phyloP scores from a whole-genome alignment of 805 yeast species.

The Kazachstania bromeliacearum region DNA sequence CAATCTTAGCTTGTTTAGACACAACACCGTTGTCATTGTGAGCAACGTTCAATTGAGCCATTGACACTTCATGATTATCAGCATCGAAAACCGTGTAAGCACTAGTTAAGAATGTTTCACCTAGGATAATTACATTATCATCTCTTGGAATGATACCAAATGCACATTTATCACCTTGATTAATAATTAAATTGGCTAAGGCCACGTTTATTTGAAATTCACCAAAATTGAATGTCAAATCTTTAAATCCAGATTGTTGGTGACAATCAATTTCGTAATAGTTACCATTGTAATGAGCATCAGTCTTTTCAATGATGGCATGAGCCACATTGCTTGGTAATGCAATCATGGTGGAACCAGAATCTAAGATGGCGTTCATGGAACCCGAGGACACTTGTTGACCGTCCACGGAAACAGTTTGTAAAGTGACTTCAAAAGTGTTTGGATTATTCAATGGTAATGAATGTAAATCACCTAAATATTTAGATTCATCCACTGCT shows the following conservation, averaged over 20 bases:
- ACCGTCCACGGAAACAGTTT: slow-evolving; percentile 23
- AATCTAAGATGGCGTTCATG: slow-evolving; percentile 40
- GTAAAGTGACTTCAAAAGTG: slow-evolving; percentile 23
- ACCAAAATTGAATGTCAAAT: slow-evolving; percentile 43
- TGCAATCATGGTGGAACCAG: slow-evolving; percentile 45
- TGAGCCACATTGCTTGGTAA: slow-evolving; percentile 32
- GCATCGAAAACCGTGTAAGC: slow-evolving; percentile 61
- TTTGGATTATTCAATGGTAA: slow-evolving; percentile 33
- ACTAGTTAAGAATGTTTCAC: slow-evolving; percentile 47
- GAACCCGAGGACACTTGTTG: slow-evolving; percentile 18
- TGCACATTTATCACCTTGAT: slow-evolving; percentile 31
- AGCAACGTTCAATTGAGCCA: slow-evolving; percentile 38
- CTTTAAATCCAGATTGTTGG: slow-evolving; percentile 20
- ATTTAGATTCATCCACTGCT: slow-evolving; percentile 59
- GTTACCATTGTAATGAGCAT: slow-evolving; percentile 38
- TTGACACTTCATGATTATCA: slow-evolving; percentile 45
- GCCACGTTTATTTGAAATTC: slow-evolving; percentile 49
- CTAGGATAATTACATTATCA: slow-evolving; percentile 33
- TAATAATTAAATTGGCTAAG: slow-evolving; percentile 26
- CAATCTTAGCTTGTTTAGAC: slow-evolving; percentile 22
- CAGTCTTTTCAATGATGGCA: slow-evolving; percentile 30
- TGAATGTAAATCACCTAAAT: slow-evolving; percentile 40
- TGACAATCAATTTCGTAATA: slow-evolving; percentile 43
- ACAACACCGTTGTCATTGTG: slow-evolving; percentile 12
- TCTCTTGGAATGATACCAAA: slow-evolving; percentile 32